phyloP scores from a whole-genome alignment of 2,329 filamentous ascomycete genomes.

The Dactylellina drechsleri region DNA sequence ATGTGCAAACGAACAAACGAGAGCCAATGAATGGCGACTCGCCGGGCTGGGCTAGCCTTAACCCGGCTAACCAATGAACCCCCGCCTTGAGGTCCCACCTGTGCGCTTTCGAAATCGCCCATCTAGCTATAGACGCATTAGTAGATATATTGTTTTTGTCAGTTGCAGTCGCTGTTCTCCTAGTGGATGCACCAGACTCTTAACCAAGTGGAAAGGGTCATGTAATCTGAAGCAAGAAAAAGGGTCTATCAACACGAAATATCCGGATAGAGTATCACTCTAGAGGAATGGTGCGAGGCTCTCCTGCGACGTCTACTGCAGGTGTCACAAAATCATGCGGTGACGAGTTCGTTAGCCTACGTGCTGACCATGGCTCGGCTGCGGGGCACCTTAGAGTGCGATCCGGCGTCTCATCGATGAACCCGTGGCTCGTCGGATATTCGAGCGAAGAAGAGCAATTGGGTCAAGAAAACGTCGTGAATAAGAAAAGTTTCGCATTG shows the following conservation, averaged over 20 bases:
- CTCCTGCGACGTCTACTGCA: constrained; percentile 5
- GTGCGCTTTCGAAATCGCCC: constrained; percentile 7
- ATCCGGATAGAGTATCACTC: neutral
- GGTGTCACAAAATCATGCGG: constrained; percentile 7
- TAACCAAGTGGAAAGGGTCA: neutral
- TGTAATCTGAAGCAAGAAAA: constrained; percentile 10
- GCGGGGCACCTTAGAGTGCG: neutral
- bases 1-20: constrained; percentile 27
- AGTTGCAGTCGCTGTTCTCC: neutral
- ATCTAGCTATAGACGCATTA: neutral
- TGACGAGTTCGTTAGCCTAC: neutral
- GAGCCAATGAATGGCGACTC: constrained; percentile 32
- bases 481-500: no score
- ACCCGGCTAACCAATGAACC: constrained; percentile 33
- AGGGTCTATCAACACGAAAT: constrained; percentile 7
- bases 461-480: no score
- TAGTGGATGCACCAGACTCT: neutral
- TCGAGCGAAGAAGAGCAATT: no score
- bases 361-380: constrained; percentile 5
- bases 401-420: no score
- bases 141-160: neutral
- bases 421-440: no score
- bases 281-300: constrained; percentile 8
- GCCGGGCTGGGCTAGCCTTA: constrained; percentile 35
- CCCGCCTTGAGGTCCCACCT: constrained; percentile 11